These are phyloP conservation scores for Globisporangium acanthophoron DNA, from an alignment of 352 stramenopile species.

Conservation along the genomic window DNA sequence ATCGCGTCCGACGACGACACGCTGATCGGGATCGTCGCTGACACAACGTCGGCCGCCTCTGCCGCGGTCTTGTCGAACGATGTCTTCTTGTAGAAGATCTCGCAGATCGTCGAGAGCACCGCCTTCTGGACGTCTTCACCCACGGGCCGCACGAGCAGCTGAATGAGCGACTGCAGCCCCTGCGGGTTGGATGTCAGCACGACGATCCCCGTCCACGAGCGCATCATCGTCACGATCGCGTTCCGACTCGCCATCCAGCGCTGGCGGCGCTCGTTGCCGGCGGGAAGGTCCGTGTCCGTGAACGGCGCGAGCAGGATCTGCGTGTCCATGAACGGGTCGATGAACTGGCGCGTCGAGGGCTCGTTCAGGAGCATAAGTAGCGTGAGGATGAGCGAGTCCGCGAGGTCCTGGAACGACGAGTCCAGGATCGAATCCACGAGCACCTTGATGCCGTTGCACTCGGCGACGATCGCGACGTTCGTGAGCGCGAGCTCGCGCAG, in stretches of 20 bases:
- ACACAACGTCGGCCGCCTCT: slow-evolving; percentile 26
- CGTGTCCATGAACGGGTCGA: slow-evolving; percentile 85
- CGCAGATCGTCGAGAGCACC: slow-evolving; percentile 83
- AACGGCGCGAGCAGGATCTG: slow-evolving; percentile 84
- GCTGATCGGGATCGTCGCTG: slow-evolving; percentile 58
- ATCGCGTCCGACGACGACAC: slow-evolving; percentile 64
- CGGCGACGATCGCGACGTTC: slow-evolving; percentile 79
- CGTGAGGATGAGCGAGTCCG: slow-evolving; percentile 81
- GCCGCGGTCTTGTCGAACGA: slow-evolving; percentile 64
- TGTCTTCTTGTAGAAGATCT: slow-evolving; percentile 87
- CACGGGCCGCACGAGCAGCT: slow-evolving; percentile 82
- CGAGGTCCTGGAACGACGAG: slow-evolving; percentile 82
- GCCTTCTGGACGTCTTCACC: slow-evolving; percentile 87
- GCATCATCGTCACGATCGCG: slow-evolving; percentile 88
- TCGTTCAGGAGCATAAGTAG: slow-evolving; percentile 84
- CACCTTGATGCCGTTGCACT: slow-evolving; percentile 79
- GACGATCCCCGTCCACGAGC: slow-evolving; percentile 87
- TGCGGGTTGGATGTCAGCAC: slow-evolving; percentile 85
- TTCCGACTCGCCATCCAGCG: slow-evolving; percentile 89
- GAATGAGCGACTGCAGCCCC: slow-evolving; percentile 79
- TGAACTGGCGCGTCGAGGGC: slow-evolving; percentile 75
- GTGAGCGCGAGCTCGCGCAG: slow-evolving; percentile 73
- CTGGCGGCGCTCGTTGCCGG: slow-evolving; percentile 77
- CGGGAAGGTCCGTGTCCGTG: slow-evolving; percentile 83
- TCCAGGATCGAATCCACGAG: slow-evolving; percentile 86